Base-by-base conservation (phyloP, 2,329 filamentous ascomycete genomes). In the Trichoderma atroviride region DNA sequence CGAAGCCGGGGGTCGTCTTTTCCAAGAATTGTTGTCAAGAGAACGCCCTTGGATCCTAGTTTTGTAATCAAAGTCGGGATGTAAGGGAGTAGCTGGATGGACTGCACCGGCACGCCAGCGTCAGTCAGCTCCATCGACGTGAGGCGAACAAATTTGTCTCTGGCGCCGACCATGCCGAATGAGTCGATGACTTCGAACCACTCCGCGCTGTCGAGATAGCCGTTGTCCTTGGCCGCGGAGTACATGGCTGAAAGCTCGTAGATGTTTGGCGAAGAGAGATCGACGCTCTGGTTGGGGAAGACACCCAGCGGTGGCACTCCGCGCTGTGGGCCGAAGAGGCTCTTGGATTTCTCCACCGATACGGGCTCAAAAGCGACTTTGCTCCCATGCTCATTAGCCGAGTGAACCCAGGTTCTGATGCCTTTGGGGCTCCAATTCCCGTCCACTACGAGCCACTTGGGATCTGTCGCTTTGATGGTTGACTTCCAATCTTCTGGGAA, bases 351-450 rank as follows among this genome's bases (percentile, higher is more conserved):
- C 70, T 88, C 89, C 1, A 87, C 89, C 1, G 93, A 97, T 7
- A 98, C 96, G 1, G 96, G 95, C 79, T 98, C 96, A 76, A 95
- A 97, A 14, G 92, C 91, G 6, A 94, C 85, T 24, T 84, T 85
- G 19, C 87, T 85, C 5, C 82, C 78, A 69, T 87, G 81, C 2
- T 83, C 77, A 70, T 87, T 88, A 55, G 85, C 89, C 50, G 88
- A 82, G n/a, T 80, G 76, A 52, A 94, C 81, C 89, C 94, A 95
- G 62, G 85, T 83, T 50, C 86, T 83, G 2, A 97, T 86, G 24
- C 90, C 87, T 2, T 81, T 76, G 4, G 89, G 82, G 31, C 87
- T 85, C 93, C 95, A 97, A 79, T 98, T 98, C 19, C 88, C 93
- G 77, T 99, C 96, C 10, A 96, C 85, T 6, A 97, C 89, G 33